A percentile compares a stretch with the other conserved stretches of the same genome.
Conservation (phyloP, 228 moss, liverwort and hornwort genomes). For the Sphagnum magellanicum region DNA sequence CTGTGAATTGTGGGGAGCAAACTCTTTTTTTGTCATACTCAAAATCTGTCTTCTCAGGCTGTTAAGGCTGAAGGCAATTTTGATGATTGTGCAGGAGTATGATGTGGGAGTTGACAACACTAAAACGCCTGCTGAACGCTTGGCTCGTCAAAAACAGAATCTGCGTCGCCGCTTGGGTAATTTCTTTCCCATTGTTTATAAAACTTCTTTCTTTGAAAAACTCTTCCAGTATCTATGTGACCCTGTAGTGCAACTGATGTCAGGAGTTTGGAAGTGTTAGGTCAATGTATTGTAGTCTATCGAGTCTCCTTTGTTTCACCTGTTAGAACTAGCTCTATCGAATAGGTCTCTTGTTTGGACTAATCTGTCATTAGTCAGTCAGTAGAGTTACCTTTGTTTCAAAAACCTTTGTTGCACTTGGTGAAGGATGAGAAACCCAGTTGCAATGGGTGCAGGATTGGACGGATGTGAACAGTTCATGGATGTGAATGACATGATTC, state of each 20-base stretch:
- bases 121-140: slow-evolving; percentile 74
- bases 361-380: no score
- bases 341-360: no score
- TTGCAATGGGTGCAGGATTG: slow-evolving; percentile 47
- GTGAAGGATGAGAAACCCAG: neutral
- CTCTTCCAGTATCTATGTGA: no score
- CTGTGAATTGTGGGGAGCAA: neutral
- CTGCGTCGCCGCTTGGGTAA: slow-evolving; percentile 74
- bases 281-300: no score
- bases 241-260: no score
- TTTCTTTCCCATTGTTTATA: neutral
- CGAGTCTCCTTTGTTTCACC: no score
- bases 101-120: slow-evolving; percentile 82
- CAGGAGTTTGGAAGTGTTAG: no score
- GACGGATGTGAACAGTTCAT: slow-evolving; percentile 86
- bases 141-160: slow-evolving; percentile 78
- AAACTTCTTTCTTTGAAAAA: neutral
- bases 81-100: slow-evolving; percentile 38
- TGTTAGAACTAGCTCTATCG: no score
- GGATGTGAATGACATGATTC: slow-evolving; percentile 93
- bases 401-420: neutral
- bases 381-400: no score
- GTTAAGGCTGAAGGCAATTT: neutral
- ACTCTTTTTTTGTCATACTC: neutral
- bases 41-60: neutral